phyloP scores from a whole-genome alignment of 2,329 filamentous ascomycete species.

The Fusarium sp. region DNA sequence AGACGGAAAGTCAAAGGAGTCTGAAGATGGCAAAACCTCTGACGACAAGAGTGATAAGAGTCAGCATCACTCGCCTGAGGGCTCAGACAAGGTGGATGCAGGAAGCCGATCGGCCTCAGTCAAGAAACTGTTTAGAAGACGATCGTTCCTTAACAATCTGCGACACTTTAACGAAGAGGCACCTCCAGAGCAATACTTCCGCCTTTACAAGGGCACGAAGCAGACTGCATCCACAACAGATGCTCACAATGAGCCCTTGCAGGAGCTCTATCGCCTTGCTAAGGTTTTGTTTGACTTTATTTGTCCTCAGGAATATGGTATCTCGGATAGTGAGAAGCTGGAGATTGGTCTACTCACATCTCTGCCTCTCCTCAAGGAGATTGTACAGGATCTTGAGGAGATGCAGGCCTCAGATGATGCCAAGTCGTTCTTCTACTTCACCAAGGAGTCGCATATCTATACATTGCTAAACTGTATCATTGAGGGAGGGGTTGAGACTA shows the following conservation, averaged over 20 bases:
- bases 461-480: slow-evolving; percentile 97
- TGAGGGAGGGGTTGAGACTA: slow-evolving; percentile 95
- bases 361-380: slow-evolving; percentile 92
- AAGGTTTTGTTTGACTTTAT: slow-evolving; percentile 99
- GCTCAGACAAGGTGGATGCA: slow-evolving; percentile 57
- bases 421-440: slow-evolving; percentile 99
- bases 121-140: slow-evolving; percentile 67
- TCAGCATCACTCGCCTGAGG: slow-evolving; percentile 50
- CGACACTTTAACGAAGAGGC: slow-evolving; percentile 66
- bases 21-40: slow-evolving; percentile 55
- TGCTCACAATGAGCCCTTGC: slow-evolving; percentile 84
- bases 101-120: slow-evolving; percentile 52
- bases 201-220: slow-evolving; percentile 83
- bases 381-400: slow-evolving; percentile 96
- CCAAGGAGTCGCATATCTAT: slow-evolving; percentile 99
- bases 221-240: slow-evolving; percentile 80
- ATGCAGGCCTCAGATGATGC: slow-evolving; percentile 95
- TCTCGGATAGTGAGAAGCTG: slow-evolving; percentile 95
- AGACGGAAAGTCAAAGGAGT: slow-evolving; percentile 57
- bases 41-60: slow-evolving; percentile 55
- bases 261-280: slow-evolving; percentile 91
- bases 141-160: slow-evolving; percentile 69
- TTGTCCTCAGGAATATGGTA: slow-evolving; percentile 97
- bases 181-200: slow-evolving; percentile 83
- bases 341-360: slow-evolving; percentile 97